Evolutionary conservation across 371 early-diverging fungal species (phyloP), one percentile per base, ranked within the genome.

Genomic region (Zancudomyces culisetae): DNA sequence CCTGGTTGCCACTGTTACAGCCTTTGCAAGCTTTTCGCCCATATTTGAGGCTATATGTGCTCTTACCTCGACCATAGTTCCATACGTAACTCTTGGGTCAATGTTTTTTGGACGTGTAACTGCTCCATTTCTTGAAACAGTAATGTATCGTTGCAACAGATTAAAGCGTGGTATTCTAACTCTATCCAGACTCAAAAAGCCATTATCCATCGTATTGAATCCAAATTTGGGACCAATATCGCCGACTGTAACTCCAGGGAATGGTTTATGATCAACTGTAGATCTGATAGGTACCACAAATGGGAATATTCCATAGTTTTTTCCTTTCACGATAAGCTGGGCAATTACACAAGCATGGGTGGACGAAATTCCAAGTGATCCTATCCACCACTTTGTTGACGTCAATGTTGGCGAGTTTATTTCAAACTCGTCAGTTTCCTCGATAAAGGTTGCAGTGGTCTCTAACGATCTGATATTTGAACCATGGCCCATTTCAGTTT

Each of bases 151-250:
- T 69, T 81, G 79, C 51, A 91, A 66, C 76, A 91, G 79, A 57
- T 81, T 65, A 51, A 75, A 61, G 29, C 84, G 79, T 13, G 89
- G 87, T 28, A 91, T 72, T 35, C 85, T 81, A 49, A 78, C 80
- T 45, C 76, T 72, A 57, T 83, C 73, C 54, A 89, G 82, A 50
- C 80, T 62, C 56, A 86, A 66, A 68, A 78, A 87, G 26, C 91
- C 91, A 59, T 87, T 89, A 66, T 90, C 91, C 60, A 85, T 75
- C 0, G 77, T 60, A 41, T 79, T 78, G 61, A 76, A 77, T 10
- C 92, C 92, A 22, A 85, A 75, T 68, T 91, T 91, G 27, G 88
- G 81, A 1, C 95, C 95, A 56, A 88, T 78, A 53, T 94, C 92
- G 53, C 82, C 88, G 23, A 91, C 83, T 8, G 80, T 76, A 49